Conservation (phyloP, 176 grass and related monocot species). For the Hsuehochloa calcarea region DNA sequence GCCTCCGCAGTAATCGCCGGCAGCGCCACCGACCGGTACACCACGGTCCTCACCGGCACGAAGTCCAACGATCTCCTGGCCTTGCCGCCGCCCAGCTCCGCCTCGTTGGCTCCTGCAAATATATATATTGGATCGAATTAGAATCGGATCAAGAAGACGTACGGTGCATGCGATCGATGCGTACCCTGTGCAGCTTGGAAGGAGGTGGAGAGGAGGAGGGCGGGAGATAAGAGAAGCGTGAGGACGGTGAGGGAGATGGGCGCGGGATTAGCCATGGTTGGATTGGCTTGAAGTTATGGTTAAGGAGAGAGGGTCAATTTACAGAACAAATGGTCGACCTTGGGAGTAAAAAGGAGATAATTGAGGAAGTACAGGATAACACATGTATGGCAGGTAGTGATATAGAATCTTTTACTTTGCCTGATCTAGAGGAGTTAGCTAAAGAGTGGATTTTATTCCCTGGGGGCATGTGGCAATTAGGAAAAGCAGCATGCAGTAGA, state of each 20-base stretch:
- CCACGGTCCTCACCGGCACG: constrained; percentile 21
- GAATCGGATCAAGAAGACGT: not conserved
- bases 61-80: not conserved
- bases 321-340: too few species aligned
- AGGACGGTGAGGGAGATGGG: not conserved
- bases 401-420: too few species aligned
- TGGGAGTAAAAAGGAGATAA: too few species aligned
- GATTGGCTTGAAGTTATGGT: not conserved
- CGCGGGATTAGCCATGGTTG: constrained; percentile 10
- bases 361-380: too few species aligned
- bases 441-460: too few species aligned
- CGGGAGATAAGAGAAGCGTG: not conserved
- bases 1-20: not conserved
- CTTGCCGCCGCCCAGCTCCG: not conserved
- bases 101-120: not conserved
- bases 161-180: not conserved
- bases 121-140: not conserved
- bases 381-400: too few species aligned
- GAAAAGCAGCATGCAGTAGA: too few species aligned
- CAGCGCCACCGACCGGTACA: constrained; percentile 9
- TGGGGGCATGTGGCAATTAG: too few species aligned
- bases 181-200: not conserved
- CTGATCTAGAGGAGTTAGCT: too few species aligned
- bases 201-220: not conserved
- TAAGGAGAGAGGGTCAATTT: too few species aligned